Base-by-base conservation (phyloP, 2,329 filamentous ascomycete species). In the Colletotrichum phormii region DNA sequence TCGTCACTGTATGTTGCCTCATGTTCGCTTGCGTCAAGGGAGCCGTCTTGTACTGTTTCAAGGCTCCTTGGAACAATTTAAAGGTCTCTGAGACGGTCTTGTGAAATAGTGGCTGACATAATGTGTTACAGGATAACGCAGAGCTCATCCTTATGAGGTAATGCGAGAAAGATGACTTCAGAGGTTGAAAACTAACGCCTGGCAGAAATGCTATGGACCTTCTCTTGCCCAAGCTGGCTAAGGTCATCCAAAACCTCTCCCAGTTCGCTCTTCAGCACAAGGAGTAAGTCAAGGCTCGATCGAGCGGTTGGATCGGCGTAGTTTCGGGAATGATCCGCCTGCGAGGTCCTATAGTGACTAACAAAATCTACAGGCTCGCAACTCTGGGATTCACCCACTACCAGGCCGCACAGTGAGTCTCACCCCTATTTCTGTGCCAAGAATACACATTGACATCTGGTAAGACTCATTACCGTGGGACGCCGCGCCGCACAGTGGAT, bases 161-260 rank as follows among this genome's bases (percentile, higher is more conserved):
- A 49, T 18, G 15, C 18, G 18, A 7, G 51, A 54, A 54, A 54
- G 9, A 5, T 13, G 51, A 26, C n/a, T 54, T 49, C 15, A 26
- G 90, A 95, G 73, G 57, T 35, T n/a, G 12, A 31, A 15, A 11
- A 59, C 57, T 31, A 59, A 59, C 5, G 26, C 24, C 22, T 8
- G 11, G 22, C 22, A 54, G 51, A 18, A 78, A 84, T 37, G 95
- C 90, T 6, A 84, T 97, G 69, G 90, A 96, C 76, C 84, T 97
- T n/a, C 81, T 97, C 4, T 85, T 93, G 9, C 90, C 90, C 46
- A 97, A 95, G 83, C 83, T 97, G 7, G 94, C 94, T 64, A 94
- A 91, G 77, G 92, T 95, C 67, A 92, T 97, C 75, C 84, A 89
- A 74, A 95, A 95, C 82, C 87, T 98, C 33, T 86, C 89, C 29